phyloP scores from a whole-genome alignment of 148 eudicot species.

The Rhododendron henanense region DNA sequence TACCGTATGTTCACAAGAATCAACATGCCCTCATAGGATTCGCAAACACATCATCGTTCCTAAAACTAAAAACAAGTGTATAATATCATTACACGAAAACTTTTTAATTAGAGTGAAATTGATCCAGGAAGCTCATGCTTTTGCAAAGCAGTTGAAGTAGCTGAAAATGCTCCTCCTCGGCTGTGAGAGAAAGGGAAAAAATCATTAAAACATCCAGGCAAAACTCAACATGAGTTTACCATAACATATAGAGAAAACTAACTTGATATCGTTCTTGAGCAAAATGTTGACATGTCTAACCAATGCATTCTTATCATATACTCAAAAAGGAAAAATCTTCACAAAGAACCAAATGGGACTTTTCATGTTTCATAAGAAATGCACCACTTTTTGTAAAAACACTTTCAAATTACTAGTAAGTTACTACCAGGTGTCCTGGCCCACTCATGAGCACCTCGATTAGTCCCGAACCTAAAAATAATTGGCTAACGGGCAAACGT shows the following conservation, averaged over 20 bases:
- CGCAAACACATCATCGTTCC: background rate
- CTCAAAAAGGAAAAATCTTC: background rate
- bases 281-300: background rate
- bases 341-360: background rate
- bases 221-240: background rate
- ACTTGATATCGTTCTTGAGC: background rate
- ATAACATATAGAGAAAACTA: background rate
- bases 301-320: background rate
- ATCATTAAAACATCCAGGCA: background rate
- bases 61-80: background rate
- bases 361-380: background rate
- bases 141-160: conserved; percentile 2
- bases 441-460: background rate
- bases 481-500: background rate
- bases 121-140: background rate
- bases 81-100: background rate
- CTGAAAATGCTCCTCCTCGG: conserved; percentile 1
- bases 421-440: background rate
- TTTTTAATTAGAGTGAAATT: background rate
- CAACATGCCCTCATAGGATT: background rate
- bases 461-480: background rate
- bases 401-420: too few relatives aligned
- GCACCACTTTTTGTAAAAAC: background rate
- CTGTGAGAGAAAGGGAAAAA: background rate
- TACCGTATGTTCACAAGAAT: background rate